Base-by-base conservation (phyloP, 768 basidiomycete species). In the Leccinum variicolor region DNA sequence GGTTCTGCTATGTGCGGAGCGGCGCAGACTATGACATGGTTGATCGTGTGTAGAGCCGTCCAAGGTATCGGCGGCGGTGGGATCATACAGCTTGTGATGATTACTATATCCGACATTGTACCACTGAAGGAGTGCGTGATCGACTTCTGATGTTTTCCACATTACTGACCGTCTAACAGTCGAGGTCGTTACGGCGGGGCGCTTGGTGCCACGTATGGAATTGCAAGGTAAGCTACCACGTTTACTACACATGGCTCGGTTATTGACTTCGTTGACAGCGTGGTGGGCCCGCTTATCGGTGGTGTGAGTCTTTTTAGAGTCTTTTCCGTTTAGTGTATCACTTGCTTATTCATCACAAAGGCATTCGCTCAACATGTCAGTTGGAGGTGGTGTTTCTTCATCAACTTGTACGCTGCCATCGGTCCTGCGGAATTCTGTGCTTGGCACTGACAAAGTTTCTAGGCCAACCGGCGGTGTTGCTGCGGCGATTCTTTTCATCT, bases 311-410 rank as follows among this genome's bases (percentile, higher is more conserved):
- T 51, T 43, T 48, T 17, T 17, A 13, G 46, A 47, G 1, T 53
- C 21, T 14, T 7, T 39, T 46, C 34, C 2, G 1, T 29, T 23
- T 0, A 8, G 50, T 36, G 45, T 29, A 3, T 6, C 45, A 50
- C 54, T 57, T 59, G 39, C 60, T 55, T 55, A 55, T 8, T 17
- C 28, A 28, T 46, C 25, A 14, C 14, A n/a, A 49, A 60, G 87
- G 84, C 73, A 13, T 82, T 92, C 57, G 83, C 89, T 0, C 84
- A 91, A 65, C 85, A 89, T 66, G 84, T 85, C 17, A 78, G 84
- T 1, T 93, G 91, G 91, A 74, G 91, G 74, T 92, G 91, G 91
- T 89, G 87, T 67, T 90, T 90, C 72, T 89, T 83, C 67, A 85
- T 90, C 62, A 90, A 89, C 63, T 63, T 90, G 87, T 86, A 66